Conservation (phyloP, 2,329 filamentous ascomycete species). For the Nannizziopsis arthrosporioides region DNA sequence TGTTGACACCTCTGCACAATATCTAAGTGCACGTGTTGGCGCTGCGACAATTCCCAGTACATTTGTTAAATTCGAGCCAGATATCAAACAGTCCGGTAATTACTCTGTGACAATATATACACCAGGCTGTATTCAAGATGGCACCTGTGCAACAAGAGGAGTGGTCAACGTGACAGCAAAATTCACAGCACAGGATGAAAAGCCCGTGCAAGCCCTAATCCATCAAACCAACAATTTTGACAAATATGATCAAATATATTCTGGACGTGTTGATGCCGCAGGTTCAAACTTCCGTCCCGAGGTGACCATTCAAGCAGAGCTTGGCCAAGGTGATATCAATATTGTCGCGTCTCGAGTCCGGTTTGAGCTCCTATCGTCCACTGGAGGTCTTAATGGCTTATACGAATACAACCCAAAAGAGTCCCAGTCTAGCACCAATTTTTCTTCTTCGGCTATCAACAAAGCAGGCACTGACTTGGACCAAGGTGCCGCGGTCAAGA, state of each 20-base stretch:
- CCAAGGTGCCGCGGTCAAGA: slow-evolving; percentile 54
- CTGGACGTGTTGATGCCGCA: slow-evolving; percentile 67
- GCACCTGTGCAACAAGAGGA: slow-evolving; percentile 63
- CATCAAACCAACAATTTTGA: slow-evolving; percentile 92
- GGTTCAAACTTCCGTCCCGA: slow-evolving; percentile 63
- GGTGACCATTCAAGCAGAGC: slow-evolving; percentile 62
- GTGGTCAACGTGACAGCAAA: slow-evolving; percentile 68
- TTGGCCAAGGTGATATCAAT: slow-evolving; percentile 51
- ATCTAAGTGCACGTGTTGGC: slow-evolving; percentile 57
- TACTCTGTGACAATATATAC: slow-evolving; percentile 89
- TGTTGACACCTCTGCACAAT: slow-evolving; percentile 55
- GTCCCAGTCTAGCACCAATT: slow-evolving; percentile 48
- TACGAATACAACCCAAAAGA: slow-evolving; percentile 72
- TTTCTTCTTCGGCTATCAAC: slow-evolving; percentile 63
- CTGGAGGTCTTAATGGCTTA: slow-evolving; percentile 73
- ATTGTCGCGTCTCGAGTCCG: slow-evolving; percentile 83
- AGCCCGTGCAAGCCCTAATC: slow-evolving; percentile 49
- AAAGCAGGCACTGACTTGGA: slow-evolving; percentile 60
- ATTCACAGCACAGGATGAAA: slow-evolving; percentile 44
- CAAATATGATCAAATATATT: slow-evolving; percentile 90
- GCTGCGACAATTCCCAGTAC: slow-evolving; percentile 48
- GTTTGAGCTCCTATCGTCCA: slow-evolving; percentile 53
- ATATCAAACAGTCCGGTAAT: slow-evolving; percentile 78
- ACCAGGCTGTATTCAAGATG: slow-evolving; percentile 74
- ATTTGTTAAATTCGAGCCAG: slow-evolving; percentile 66